Evolutionary conservation across 352 stramenopile genomes (phyloP), one percentile per base, ranked within the genome.

Genomic region (Phytophthora sp.): DNA sequence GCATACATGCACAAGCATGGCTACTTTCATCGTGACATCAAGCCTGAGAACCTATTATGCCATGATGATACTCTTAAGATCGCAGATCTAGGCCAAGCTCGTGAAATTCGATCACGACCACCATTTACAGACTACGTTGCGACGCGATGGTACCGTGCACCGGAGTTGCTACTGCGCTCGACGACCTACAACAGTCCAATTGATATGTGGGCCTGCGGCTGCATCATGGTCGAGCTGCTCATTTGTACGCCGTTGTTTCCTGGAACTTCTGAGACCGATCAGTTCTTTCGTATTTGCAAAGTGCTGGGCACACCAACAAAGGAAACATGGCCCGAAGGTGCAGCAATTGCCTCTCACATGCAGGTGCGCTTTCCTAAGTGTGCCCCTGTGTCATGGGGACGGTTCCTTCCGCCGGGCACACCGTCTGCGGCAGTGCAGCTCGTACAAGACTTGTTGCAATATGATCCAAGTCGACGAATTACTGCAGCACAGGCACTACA

Each of bases 221-320:
- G 84, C 46, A 92, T 91, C 50, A 75, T 92, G 65, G 86, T 84
- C n/a, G 87, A 96, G 67, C 77, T 94, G 18, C 87, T 77, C 12
- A 52, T 90, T 9, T 85, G 84, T 34, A 66, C 75, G n/a, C 82
- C 82, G 20, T 58, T 92, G 8, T 96, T 94, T 54, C 75, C 84
- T n/a, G 83, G 97, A 5, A 87, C 75, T 15, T 95, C 77, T 17
- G 97, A 99, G 67, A 88, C 95, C 17, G 97, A 99, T 76, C 92
- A 99, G 73, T 88, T 99, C 23, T 94, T 94, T 64, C 97, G 97
- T 27, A 98, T 98, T 57, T 97, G 87, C 77, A 89, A 84, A 31
- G 78, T 98, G n/a, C 66, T 98, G 18, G 95, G 95, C 6, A 84
- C 89, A 5, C 96, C 96, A 2, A 97, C 87, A 0, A 88, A 89